Conservation (phyloP, 2,329 filamentous ascomycete species). For the Aschersonia sp. region DNA sequence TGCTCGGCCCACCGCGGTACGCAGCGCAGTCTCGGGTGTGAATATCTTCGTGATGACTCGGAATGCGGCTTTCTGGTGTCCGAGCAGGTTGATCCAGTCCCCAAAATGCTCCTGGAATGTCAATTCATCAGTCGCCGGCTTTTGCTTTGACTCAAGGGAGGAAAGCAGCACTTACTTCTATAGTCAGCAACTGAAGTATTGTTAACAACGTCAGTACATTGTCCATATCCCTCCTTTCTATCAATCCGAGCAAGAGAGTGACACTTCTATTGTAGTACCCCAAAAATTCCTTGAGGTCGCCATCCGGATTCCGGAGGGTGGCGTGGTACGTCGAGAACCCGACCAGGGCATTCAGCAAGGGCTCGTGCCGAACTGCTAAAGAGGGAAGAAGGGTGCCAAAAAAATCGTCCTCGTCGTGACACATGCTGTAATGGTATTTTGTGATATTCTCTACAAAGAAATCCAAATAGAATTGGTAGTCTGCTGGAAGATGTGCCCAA, state of each 20-base stretch:
- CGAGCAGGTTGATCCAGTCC: conserved; percentile 87
- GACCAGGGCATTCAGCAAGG: conserved; percentile 73
- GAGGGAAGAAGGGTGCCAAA: conserved; percentile 57
- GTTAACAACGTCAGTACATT: conserved; percentile 67
- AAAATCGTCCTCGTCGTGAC: conserved; percentile 57
- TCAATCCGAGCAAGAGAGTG: conserved; percentile 53
- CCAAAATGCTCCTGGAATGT: conserved; percentile 69
- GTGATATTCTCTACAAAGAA: conserved; percentile 70
- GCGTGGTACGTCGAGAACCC: conserved; percentile 83
- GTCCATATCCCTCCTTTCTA: conserved; percentile 58
- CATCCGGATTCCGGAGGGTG: conserved; percentile 54
- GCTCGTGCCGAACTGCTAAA: conserved; percentile 59
- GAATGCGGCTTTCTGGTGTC: conserved; percentile 81
- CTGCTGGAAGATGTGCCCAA: conserved; percentile 46
- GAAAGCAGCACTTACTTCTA: conserved; percentile 51
- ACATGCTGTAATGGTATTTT: conserved; percentile 69
- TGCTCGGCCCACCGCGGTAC: conserved; percentile 55
- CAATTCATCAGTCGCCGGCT: conserved; percentile 1
- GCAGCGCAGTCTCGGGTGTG: conserved; percentile 59
- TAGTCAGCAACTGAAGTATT: conserved; percentile 81
- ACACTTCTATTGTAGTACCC: conserved; percentile 86
- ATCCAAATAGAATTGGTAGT: conserved; percentile 63
- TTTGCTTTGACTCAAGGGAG: neutral
- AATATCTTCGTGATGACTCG: conserved; percentile 68
- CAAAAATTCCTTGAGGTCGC: conserved; percentile 68